These are phyloP conservation scores for Porodaedalea pini DNA, from an alignment of 1,284 basidiomycete species.

Conservation along the genomic window DNA sequence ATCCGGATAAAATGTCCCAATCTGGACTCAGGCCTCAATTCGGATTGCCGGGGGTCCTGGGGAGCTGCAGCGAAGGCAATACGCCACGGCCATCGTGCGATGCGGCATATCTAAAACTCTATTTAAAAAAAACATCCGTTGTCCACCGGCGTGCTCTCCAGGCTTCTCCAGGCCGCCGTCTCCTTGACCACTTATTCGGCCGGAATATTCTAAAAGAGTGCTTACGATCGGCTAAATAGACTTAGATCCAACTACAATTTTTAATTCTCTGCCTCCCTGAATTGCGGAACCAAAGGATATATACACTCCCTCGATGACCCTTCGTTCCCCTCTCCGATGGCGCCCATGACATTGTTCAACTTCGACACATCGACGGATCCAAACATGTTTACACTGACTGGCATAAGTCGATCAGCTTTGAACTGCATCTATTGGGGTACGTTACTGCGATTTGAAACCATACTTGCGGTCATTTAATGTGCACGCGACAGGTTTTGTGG, in stretches of 20 bases:
- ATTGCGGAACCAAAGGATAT: background rate
- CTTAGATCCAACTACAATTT: background rate
- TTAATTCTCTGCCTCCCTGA: background rate
- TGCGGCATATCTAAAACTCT: too few species aligned
- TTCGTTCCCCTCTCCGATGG: background rate
- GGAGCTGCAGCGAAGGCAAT: too few species aligned
- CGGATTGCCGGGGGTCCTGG: too few species aligned
- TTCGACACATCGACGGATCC: background rate
- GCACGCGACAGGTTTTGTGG: background rate
- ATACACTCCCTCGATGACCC: background rate
- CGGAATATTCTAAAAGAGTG: background rate
- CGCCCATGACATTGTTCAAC: background rate
- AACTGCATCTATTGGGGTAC: conserved; percentile 6
- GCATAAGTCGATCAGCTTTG: background rate
- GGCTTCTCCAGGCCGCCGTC: background rate
- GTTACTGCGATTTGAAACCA: background rate
- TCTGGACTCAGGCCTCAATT: too few species aligned
- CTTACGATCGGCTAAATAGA: background rate
- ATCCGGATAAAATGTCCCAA: too few species aligned
- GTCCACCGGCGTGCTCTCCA: too few species aligned
- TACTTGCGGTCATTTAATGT: background rate
- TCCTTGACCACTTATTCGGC: background rate
- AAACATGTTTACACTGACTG: background rate
- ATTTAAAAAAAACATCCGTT: too few species aligned
- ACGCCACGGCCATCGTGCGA: too few species aligned